Percentiles rank a stretch among this genome's conserved stretches.
phyloP scores from a whole-genome alignment of 2,329 filamentous ascomycete genomes.

The Fusarium sp. region DNA sequence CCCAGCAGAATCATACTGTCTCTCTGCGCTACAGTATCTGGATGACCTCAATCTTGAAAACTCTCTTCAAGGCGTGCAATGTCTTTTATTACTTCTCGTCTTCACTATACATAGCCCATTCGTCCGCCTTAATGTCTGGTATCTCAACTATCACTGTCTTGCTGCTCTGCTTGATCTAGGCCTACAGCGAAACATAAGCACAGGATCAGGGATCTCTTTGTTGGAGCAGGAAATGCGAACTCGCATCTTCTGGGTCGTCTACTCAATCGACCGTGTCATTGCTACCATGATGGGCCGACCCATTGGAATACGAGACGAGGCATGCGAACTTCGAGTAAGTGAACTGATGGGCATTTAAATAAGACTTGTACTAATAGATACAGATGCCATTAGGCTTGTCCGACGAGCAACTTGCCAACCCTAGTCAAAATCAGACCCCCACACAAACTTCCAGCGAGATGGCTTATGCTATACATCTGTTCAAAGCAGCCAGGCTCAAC shows the following conservation, averaged over 20 bases:
- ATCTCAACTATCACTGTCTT: constrained; percentile 65
- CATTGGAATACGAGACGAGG: constrained; percentile 65
- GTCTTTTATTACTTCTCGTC: constrained; percentile 58
- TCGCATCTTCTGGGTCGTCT: constrained; percentile 65
- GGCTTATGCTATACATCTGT: constrained; percentile 60
- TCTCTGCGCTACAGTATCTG: constrained; percentile 59
- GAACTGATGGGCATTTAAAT: accelerated
- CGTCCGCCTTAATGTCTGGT: constrained; percentile 63
- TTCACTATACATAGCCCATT: constrained; percentile 63
- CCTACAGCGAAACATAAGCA: constrained; percentile 61
- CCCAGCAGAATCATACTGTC: constrained; percentile 61
- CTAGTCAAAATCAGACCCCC: not conserved
- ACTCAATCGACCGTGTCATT: constrained; percentile 62
- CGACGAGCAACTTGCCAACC: constrained; percentile 31
- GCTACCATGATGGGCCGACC: constrained; percentile 67
- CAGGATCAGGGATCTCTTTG: constrained; percentile 55
- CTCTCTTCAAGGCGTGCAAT: constrained; percentile 61
- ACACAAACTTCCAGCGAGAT: constrained; percentile 39
- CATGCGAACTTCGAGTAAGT: constrained; percentile 61
- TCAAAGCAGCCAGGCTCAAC: constrained; percentile 60
- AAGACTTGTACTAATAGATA: constrained; percentile 14
- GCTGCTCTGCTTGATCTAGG: constrained; percentile 63
- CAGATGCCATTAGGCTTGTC: constrained; percentile 48
- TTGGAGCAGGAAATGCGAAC: constrained; percentile 66
- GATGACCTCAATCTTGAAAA: constrained; percentile 60